Evolutionary conservation across 2,329 filamentous ascomycete genomes (phyloP), one percentile per base, ranked within the genome.

Genomic region (Aspergillus hiratsukae): DNA sequence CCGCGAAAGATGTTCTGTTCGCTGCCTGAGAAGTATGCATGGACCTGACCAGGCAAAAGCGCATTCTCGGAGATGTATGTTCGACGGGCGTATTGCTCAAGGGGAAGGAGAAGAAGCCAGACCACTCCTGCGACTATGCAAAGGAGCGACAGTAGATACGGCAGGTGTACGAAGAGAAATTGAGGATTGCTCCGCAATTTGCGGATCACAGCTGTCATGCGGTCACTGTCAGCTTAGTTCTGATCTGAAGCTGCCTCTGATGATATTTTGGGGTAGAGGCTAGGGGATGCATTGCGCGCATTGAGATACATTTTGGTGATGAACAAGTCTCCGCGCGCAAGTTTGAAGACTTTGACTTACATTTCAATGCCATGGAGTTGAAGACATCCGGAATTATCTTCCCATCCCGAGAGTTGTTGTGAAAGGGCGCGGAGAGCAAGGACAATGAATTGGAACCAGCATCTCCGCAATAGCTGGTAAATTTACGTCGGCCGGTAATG

Each of bases 41-140:
- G 93, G 8, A 97, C 94, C 75, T 99, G 94, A 2, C 92, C 94
- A 0, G 94, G 94, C 14, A 99, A 80, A 35, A 99, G 85, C 10
- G 94, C 94, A 72, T 99, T 99, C 74, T 99, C 94, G 46, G 93
- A 97, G 56, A 99, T 94, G 74, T 99, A 99, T 1, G 93, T 99
- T 58, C 84, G 83, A 62, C 94, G 86, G 51, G 91, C 96, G 78
- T 97, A 96, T 63, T 92, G 84, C 74, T 97, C 84, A 53, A 97
- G 81, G 2, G 94, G 94, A 1, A 99, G 84, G 31, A 97, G 81
- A 23, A 97, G 84, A 14, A 99, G 85, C 90, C 93, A 99, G 64
- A 85, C 83, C 55, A 97, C 83, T 53, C 94, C 94, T 66, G 96
- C 83, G 50, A 93, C 67, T 66, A 97, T 86, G 75, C 89, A 95